These are phyloP conservation scores for Boletus pseudo-olivaceus DNA, from an alignment of 768 basidiomycete genomes.

Conservation along the genomic window DNA sequence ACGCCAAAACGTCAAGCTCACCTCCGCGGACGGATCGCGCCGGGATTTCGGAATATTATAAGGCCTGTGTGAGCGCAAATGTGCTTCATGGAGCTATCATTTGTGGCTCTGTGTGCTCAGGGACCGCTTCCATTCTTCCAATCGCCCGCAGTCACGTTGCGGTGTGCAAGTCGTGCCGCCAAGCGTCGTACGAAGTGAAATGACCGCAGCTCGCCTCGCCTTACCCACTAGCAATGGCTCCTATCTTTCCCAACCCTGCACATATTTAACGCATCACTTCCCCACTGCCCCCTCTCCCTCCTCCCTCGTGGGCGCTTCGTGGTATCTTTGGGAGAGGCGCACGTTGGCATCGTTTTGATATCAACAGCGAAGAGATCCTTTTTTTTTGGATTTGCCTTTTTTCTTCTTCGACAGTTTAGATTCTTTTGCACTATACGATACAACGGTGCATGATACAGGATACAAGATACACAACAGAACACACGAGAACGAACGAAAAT, in stretches of 20 bases:
- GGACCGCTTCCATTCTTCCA: slow-evolving; percentile 20
- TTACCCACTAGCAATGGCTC: neutral
- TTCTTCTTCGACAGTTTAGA: neutral
- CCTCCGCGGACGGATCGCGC: slow-evolving; percentile 3
- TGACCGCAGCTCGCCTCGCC: slow-evolving; percentile 21
- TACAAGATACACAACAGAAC: neutral
- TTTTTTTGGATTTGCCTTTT: neutral
- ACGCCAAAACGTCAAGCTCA: neutral
- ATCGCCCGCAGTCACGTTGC: slow-evolving; percentile 11
- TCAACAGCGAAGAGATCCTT: neutral
- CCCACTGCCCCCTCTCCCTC: neutral
- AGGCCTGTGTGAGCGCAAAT: neutral
- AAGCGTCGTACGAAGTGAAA: neutral
- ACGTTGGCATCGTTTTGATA: slow-evolving; percentile 4
- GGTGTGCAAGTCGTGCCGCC: slow-evolving; percentile 8
- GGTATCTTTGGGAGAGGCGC: neutral
- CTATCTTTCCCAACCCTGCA: slow-evolving; percentile 11
- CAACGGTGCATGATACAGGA: neutral
- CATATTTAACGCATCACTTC: slow-evolving; percentile 11
- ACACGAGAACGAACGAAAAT: neutral
- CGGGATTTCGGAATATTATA: neutral
- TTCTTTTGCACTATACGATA: neutral
- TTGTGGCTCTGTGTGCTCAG: slow-evolving; percentile 1
- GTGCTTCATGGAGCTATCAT: neutral
- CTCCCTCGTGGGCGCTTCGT: slow-evolving; percentile 13